These are phyloP conservation scores for Eremochloa ophiuroides DNA, from an alignment of 176 grass and related monocot species.

Conservation along the genomic window DNA sequence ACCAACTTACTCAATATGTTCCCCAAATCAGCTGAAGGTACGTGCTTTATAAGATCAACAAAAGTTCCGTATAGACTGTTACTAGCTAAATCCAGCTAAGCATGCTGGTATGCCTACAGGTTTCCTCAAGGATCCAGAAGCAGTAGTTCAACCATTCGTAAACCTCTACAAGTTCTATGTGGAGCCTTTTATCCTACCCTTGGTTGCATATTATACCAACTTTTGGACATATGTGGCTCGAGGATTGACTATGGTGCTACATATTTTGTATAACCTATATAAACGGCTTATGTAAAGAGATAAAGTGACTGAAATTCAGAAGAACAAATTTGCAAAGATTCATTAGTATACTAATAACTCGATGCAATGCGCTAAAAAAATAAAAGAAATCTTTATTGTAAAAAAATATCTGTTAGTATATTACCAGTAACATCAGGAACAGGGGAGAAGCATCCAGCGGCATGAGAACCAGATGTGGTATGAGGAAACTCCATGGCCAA, in stretches of 20 bases:
- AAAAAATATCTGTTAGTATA: background rate
- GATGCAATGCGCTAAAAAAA: background rate
- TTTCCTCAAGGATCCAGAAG: constrained; percentile 62
- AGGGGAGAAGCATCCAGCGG: background rate
- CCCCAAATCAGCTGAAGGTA: constrained; percentile 60
- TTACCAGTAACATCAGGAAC: constrained; percentile 3
- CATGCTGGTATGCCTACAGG: constrained; percentile 41
- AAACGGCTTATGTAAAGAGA: constrained; percentile 44
- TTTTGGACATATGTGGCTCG: constrained; percentile 39
- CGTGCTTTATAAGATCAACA: constrained; percentile 11
- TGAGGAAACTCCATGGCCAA: background rate
- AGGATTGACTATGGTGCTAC: constrained; percentile 33
- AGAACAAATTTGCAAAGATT: constrained; percentile 16
- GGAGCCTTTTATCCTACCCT: constrained; percentile 46
- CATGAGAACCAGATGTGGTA: background rate
- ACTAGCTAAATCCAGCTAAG: constrained; percentile 16
- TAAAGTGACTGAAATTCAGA: constrained; percentile 2
- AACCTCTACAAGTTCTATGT: constrained; percentile 46
- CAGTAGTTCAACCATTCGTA: constrained; percentile 18
- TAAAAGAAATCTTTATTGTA: background rate
- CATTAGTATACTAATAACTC: background rate
- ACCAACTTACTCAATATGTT: constrained; percentile 54
- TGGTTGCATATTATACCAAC: constrained; percentile 55
- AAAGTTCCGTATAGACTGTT: background rate
- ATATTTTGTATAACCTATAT: constrained; percentile 29